Base-by-base conservation (phyloP, 306 rosid species). In the Cucumis sativus region DNA sequence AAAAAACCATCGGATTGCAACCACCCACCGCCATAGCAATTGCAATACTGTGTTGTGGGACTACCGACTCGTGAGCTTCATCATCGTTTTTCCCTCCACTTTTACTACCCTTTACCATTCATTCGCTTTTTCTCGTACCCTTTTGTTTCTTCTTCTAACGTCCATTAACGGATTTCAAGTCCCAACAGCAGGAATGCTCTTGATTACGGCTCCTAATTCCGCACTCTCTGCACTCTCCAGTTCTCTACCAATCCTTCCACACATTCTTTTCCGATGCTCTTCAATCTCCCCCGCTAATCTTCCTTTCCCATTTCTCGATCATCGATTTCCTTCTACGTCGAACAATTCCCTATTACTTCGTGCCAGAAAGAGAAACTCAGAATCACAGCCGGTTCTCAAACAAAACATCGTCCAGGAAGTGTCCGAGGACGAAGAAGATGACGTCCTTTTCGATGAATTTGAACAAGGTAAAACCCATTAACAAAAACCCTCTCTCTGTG, bases 381-480 rank as follows among this genome's bases (percentile, higher is more conserved):
- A 87, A 70, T 80, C 92, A 0, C 87, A 86, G 43, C 91, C 91
- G 16, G 41, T 88, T 79, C 87, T 86, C 80, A 86, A 84, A 74
- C 87, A 90, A 15, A 40, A 87, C 77, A 79, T 91, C 61, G 71
- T 85, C 23, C 86, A 90, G 79, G 87, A 93, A 79, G 89, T 88
- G 21, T 83, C 92, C 1, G 20, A 57, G 37, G 88, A 88, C 43
- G 87, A 87, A 18, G 93, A 85, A 37, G 88, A 82, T 10, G 79
- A 77, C 68, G 65, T 20, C 68, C 56, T 64, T 64, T 18, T 73
- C 17, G 87, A 82, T 15, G 87, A 80, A 61, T 51, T 76, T 47
- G 86, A 80, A 66, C 82, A 83, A 58, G 90, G 88, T 84, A 77
- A 30, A 14, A 14, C 62, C 33, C 59, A 45, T 7, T 23, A 3